Base-by-base conservation (phyloP, 2,329 filamentous ascomycete genomes). In the Epichloe bromicola region DNA sequence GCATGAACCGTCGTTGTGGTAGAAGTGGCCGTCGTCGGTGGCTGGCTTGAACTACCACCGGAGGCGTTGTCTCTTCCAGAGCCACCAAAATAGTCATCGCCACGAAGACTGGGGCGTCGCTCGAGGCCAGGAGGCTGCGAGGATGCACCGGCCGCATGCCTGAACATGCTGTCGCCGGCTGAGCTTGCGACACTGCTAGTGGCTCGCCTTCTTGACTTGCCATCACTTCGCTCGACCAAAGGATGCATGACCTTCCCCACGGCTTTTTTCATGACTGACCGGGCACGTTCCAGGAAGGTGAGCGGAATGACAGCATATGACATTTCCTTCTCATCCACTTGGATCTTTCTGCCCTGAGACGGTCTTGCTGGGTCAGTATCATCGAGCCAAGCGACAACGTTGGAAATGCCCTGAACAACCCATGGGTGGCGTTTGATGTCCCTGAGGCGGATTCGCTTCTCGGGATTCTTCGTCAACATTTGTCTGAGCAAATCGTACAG, bases 341-440 rank as follows among this genome's bases (percentile, higher is more conserved):
- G 85, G 60, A 98, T 97, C 67, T 82, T 88, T 63, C 85, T 83
- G 57, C 88, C 89, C 51, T 86, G 80, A 34, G 82, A 84, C 53
- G 84, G 84, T 37, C 83, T 79, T 38, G 81, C 83, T 2, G 90
- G 89, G 61, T 97, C 91, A 1, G 90, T 95, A 56, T 95, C 88
- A 59, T 95, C 88, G n/a, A 96, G 79, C 93, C 93, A 98, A 10
- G 76, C 74, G 34, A 80, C 72, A 38, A 84, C 79, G 58, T 95
- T 84, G 36, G 79, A 71, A 44, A 97, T 79, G 56, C 85, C 89
- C 52, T 83, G 74, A 1, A 91, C 74, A 15, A 97, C 85, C 93
- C 93, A 98, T 5, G 85, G 83, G 63, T 98, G 93, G 54, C 86
- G 84, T 66, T 97, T 97, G 60, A 97, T 91, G 59, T 96, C 91